phyloP scores from a whole-genome alignment of 176 grass and related monocot species.

The maize (Zea mays) region Zm-B73-REFERENCE-NAM-5.0 NC_050101.1:158756001-158756500 shows the following conservation, averaged over 20 bases:
- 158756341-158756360: slow-evolving; percentile 76
- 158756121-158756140: neutral
- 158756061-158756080: neutral
- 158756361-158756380: slow-evolving; percentile 86
- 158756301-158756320: slow-evolving; percentile 83
- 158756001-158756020: slow-evolving; percentile 98
- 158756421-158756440: slow-evolving; percentile 63
- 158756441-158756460: neutral
- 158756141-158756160: neutral
- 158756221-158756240: neutral
- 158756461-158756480: neutral
- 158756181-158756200: neutral
- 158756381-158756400: slow-evolving; percentile 87
- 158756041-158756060: slow-evolving; percentile 11
- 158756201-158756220: neutral
- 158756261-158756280: neutral
- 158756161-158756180: neutral
- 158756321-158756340: slow-evolving; percentile 99
- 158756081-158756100: neutral
- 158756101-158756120: slow-evolving; percentile 16
- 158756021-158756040: slow-evolving; percentile 87
- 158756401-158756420: slow-evolving; percentile 98
- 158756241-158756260: neutral
- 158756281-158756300: neutral
- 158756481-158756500: neutral